phyloP scores from a whole-genome alignment of 495 filamentous ascomycete genomes.

The Trichocladium uniseriatum region DNA sequence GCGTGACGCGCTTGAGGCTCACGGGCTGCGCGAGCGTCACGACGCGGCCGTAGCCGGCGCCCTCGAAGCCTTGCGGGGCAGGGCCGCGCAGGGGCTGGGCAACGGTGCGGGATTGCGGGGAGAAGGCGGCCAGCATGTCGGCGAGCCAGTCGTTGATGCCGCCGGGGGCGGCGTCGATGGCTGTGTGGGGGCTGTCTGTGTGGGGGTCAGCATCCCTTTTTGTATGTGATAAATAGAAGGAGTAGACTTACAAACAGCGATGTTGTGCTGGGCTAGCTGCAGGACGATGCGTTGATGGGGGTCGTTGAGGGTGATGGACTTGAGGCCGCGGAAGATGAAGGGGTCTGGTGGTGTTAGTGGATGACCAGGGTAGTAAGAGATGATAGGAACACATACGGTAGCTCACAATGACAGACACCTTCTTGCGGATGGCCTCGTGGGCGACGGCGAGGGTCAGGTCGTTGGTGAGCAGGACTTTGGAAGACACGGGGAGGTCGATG shows the following conservation, averaged over 20 bases:
- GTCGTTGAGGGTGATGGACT: conserved; percentile 74
- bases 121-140: conserved; percentile 51
- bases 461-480: conserved; percentile 68
- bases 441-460: conserved; percentile 86
- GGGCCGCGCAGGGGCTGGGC: conserved; percentile 28
- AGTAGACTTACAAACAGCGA: conserved; percentile 59
- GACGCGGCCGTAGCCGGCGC: conserved; percentile 68
- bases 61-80: conserved; percentile 45
- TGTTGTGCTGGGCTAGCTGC: conserved; percentile 73
- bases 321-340: conserved; percentile 88
- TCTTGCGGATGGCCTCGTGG: conserved; percentile 73
- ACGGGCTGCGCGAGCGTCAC: conserved; percentile 53
- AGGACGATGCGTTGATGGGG: conserved; percentile 79
- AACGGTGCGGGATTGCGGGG: conserved; percentile 24
- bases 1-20: conserved; percentile 51
- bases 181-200: conserved; percentile 76
- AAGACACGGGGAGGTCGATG: conserved; percentile 6
- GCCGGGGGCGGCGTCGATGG: conserved; percentile 77
- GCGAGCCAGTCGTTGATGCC: conserved; percentile 94
- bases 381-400: conserved; percentile 61
- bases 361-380: neutral
- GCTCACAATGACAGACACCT: conserved; percentile 69
- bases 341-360: conserved; percentile 53
- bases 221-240: neutral
- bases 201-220: neutral